phyloP scores from a whole-genome alignment of 148 eudicot genomes.

The Vaccinium myrtillus region DNA sequence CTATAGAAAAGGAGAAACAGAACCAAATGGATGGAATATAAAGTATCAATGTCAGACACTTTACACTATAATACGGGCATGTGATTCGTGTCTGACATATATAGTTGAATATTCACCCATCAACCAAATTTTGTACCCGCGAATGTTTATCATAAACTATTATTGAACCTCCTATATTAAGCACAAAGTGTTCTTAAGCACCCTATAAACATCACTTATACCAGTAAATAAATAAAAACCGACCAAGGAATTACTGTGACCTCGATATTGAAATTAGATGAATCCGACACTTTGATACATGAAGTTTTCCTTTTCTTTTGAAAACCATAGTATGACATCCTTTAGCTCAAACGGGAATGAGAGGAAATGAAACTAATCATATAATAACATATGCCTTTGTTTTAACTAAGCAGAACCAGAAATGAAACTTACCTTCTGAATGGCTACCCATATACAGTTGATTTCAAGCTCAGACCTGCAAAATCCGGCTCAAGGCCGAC shows the following conservation, averaged over 20 bases:
- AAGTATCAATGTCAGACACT: background rate
- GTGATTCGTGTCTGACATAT: background rate
- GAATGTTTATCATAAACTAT: background rate
- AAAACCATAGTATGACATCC: background rate
- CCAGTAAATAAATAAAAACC: background rate
- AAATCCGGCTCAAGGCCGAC: constrained; percentile 23
- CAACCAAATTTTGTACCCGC: background rate
- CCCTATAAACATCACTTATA: background rate
- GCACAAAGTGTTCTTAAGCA: background rate
- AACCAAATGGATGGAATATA: background rate
- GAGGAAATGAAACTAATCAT: background rate
- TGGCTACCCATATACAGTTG: constrained; percentile 28
- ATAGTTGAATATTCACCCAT: background rate
- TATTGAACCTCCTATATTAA: background rate
- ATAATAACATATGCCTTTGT: background rate
- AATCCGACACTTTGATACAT: background rate
- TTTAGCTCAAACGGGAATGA: background rate
- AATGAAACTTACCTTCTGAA: constrained; percentile 11
- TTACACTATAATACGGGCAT: background rate
- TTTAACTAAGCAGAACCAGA: background rate
- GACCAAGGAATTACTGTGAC: background rate
- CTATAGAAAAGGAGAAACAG: too few relatives aligned
- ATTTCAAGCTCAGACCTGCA: constrained; percentile 30
- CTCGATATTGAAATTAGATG: background rate
- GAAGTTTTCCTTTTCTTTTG: background rate